phyloP scores from a whole-genome alignment of 352 stramenopile genomes.

The Phytophthora kernoviae region DNA sequence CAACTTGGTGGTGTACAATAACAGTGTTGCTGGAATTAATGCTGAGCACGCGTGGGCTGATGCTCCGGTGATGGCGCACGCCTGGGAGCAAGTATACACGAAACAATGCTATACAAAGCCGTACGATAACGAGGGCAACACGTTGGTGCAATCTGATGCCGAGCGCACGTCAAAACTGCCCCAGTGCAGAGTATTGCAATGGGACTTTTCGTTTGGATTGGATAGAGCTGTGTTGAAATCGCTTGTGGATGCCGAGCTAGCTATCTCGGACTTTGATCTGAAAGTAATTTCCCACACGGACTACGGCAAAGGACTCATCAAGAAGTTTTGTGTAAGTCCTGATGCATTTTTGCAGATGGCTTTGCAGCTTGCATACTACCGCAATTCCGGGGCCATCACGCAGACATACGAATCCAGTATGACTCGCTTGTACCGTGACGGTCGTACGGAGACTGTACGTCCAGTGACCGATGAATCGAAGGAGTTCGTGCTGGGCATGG shows the following conservation, averaged over 20 bases:
- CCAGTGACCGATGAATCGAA: constrained; percentile 91
- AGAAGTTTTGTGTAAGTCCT: constrained; percentile 93
- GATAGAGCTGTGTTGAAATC: constrained; percentile 60
- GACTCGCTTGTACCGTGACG: constrained; percentile 95
- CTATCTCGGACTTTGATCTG: constrained; percentile 90
- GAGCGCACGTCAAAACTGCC: constrained; percentile 57
- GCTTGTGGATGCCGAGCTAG: constrained; percentile 52
- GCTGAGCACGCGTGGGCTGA: constrained; percentile 95
- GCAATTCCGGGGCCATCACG: constrained; percentile 91
- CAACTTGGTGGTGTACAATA: constrained; percentile 95
- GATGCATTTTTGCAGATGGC: constrained; percentile 97
- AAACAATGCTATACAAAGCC: constrained; percentile 55
- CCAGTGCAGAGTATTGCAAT: constrained; percentile 55
- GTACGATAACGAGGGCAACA: constrained; percentile 65
- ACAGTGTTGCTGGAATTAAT: constrained; percentile 93
- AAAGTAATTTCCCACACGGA: constrained; percentile 88
- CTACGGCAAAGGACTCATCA: constrained; percentile 91
- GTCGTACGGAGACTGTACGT: constrained; percentile 94
- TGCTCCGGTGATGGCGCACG: constrained; percentile 86
- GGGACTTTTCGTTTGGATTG: constrained; percentile 65
- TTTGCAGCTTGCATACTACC: constrained; percentile 96
- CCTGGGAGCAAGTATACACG: constrained; percentile 80
- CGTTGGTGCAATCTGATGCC: constrained; percentile 41
- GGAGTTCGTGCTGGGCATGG: constrained; percentile 91
- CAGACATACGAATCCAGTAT: constrained; percentile 98